These are phyloP conservation scores for Astrothelium subdiscretum DNA, from an alignment of 495 filamentous ascomycete genomes.

Conservation along the genomic window DNA sequence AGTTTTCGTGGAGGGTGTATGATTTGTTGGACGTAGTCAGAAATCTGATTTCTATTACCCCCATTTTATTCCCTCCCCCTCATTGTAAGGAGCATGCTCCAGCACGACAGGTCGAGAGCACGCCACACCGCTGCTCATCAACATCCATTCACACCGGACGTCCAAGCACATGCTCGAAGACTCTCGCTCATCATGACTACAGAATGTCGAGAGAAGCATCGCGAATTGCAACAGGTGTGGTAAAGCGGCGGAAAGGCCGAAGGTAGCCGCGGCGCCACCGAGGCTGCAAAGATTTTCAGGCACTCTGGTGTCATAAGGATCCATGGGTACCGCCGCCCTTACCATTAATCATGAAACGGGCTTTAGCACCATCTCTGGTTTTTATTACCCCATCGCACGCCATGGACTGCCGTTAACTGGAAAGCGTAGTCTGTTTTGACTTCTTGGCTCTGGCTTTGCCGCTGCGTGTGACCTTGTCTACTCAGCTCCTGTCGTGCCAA, in stretches of 20 bases:
- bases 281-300: not conserved
- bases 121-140: not conserved
- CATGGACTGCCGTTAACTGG: slow-evolving; percentile 22
- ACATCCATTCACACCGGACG: not conserved
- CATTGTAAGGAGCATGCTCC: not conserved
- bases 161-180: not conserved
- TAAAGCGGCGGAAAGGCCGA: not conserved
- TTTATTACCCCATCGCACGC: not conserved
- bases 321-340: not conserved
- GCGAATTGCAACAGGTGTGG: not conserved
- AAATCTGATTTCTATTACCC: not conserved
- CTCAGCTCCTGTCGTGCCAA: slow-evolving; percentile 9
- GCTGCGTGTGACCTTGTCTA: slow-evolving; percentile 3
- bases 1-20: not conserved
- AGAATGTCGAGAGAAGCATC: not conserved
- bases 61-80: not conserved
- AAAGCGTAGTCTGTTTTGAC: slow-evolving; percentile 11
- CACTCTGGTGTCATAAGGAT: not conserved
- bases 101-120: not conserved
- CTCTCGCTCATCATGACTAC: not conserved
- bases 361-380: not conserved
- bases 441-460: not conserved
- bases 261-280: not conserved
- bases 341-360: not conserved
- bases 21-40: not conserved